A percentile compares a stretch with the other conserved stretches of the same genome.
Evolutionary conservation across 768 basidiomycete genomes (phyloP).

Genomic region (Boletus sensibilis): DNA sequence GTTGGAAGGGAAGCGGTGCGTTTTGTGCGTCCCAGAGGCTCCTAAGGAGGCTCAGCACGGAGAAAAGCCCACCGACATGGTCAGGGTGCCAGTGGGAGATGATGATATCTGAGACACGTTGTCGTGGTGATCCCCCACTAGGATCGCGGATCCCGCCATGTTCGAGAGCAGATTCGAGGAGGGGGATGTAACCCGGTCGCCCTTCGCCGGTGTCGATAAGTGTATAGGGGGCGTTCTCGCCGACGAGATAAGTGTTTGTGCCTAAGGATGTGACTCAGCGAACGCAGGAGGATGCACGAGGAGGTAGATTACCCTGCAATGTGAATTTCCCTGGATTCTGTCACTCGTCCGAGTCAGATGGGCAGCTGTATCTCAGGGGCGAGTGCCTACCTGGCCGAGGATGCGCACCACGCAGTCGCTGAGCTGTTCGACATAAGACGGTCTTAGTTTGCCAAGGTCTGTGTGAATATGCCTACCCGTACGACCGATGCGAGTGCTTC

Average conservation of each 20-base stretch:
- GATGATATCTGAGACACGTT: conserved; percentile 81
- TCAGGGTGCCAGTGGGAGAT: conserved; percentile 91
- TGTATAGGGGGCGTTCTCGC: conserved; percentile 64
- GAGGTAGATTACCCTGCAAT: conserved; percentile 59
- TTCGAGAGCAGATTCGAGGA: conserved; percentile 61
- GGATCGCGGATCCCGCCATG: conserved; percentile 33
- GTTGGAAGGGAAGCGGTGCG: conserved; percentile 46
- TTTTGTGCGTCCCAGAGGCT: conserved; percentile 59
- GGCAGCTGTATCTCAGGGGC: neutral
- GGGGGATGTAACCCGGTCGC: conserved; percentile 58
- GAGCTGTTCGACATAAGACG: conserved; percentile 43
- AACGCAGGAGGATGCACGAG: neutral
- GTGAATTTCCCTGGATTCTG: conserved; percentile 91
- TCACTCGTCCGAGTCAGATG: neutral
- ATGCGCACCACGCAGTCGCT: conserved; percentile 67
- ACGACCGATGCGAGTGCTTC: conserved; percentile 53
- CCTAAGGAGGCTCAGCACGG: conserved; percentile 65
- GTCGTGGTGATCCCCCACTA: neutral
- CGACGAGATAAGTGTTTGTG: conserved; percentile 88
- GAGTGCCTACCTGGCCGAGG: conserved; percentile 64
- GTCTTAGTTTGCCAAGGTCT: neutral
- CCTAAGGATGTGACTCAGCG: conserved; percentile 42
- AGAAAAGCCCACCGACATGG: conserved; percentile 74
- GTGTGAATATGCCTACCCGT: conserved; percentile 39
- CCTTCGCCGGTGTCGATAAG: conserved; percentile 87